Conservation (phyloP, 2,329 filamentous ascomycete genomes). For the Clathrospora elynae region DNA sequence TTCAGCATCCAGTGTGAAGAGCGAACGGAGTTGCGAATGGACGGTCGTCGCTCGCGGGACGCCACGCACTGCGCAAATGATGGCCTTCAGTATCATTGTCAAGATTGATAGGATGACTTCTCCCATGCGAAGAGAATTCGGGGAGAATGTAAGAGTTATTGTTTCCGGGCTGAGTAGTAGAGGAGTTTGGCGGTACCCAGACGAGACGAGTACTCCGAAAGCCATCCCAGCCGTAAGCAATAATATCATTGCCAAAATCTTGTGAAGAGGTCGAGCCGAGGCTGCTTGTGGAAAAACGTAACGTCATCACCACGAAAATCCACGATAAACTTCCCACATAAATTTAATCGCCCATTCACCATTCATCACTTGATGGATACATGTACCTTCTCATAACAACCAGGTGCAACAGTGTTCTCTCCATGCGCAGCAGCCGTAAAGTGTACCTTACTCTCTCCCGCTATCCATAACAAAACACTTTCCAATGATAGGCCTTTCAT, state of each 20-base stretch:
- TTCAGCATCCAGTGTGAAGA: slow-evolving; percentile 7
- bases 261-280: not conserved
- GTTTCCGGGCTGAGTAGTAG: slow-evolving; percentile 3
- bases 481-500: too few species aligned
- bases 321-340: too few species aligned
- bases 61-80: not conserved
- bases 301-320: too few species aligned
- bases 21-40: slow-evolving; percentile 1
- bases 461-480: too few species aligned
- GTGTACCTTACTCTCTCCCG: too few species aligned
- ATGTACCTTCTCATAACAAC: too few species aligned
- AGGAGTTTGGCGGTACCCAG: slow-evolving; percentile 9
- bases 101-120: slow-evolving; percentile 10
- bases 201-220: slow-evolving; percentile 6
- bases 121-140: slow-evolving; percentile 8
- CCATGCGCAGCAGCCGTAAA: too few species aligned
- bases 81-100: slow-evolving; percentile 5
- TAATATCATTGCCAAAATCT: not conserved
- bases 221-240: not conserved
- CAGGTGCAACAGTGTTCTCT: too few species aligned
- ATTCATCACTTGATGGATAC: too few species aligned
- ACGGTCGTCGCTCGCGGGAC: not conserved
- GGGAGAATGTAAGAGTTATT: slow-evolving; percentile 9
- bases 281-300: too few species aligned
- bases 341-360: too few species aligned